These are phyloP conservation scores for Tylopilus plumbeoviolaceoides DNA, from an alignment of 768 basidiomycete genomes.

Conservation along the genomic window DNA sequence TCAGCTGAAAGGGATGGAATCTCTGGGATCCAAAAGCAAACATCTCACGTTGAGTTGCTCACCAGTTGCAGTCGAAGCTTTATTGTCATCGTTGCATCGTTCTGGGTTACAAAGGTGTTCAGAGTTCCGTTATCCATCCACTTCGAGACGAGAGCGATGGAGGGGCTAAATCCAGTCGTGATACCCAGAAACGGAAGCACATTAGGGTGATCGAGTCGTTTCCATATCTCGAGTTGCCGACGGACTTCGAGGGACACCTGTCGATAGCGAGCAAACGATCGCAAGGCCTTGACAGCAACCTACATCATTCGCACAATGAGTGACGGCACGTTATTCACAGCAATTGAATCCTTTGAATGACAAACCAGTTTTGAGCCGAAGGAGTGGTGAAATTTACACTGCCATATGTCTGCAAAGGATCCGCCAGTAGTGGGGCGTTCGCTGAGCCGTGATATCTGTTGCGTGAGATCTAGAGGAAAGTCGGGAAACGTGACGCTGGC, in stretches of 20 bases:
- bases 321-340: neutral
- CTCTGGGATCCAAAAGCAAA: neutral
- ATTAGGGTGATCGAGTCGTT: slow-evolving; percentile 15
- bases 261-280: neutral
- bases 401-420: slow-evolving; percentile 10
- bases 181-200: slow-evolving; percentile 16
- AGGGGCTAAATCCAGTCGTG: slow-evolving; percentile 9
- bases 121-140: slow-evolving; percentile 13
- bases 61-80: slow-evolving; percentile 10
- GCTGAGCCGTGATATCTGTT: slow-evolving; percentile 1
- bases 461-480: slow-evolving; percentile 12
- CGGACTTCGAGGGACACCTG: slow-evolving; percentile 3
- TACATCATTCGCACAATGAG: neutral
- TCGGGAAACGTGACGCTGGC: slow-evolving; percentile 11
- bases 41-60: neutral
- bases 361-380: slow-evolving; percentile 3
- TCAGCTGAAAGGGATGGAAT: slow-evolving; percentile 1
- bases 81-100: neutral
- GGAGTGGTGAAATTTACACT: neutral
- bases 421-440: slow-evolving; percentile 2
- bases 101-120: slow-evolving; percentile 1
- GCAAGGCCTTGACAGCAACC: slow-evolving; percentile 13
- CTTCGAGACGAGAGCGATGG: slow-evolving; percentile 8
- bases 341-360: neutral
- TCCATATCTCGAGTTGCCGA: slow-evolving; percentile 15